Base-by-base conservation (phyloP, 306 rosid species). In the Begonia masoniana region DNA sequence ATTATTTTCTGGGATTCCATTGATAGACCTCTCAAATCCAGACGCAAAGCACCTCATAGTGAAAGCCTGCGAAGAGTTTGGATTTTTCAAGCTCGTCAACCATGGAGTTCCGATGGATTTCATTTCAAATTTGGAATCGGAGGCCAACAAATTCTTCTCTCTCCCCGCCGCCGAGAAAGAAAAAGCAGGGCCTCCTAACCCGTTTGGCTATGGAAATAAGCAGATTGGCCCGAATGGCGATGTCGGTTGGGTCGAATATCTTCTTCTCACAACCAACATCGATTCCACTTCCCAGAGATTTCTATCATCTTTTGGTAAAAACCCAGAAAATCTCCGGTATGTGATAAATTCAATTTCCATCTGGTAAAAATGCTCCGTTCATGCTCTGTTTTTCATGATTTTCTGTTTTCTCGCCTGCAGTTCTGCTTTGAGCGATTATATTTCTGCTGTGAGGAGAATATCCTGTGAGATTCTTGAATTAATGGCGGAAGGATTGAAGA, bases 231-330 rank as follows among this genome's bases (percentile, higher is more conserved):
- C 0, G 52, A 75, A 66, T 43, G 94, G 96, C 42, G 99, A 92
- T 54, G 70, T 77, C n/a, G 99, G 99, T n/a, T 81, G 95, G 88
- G 73, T 92, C 10, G 99, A 92, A 62, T 92, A 86, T 36, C 96
- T 92, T 53, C 94, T 91, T 52, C 62, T 92, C 10, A 79, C 59
- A 3, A 63, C 86, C 52, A 76, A 76, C 50, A 60, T 62, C 24
- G 77, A 81, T n/a, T 64, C 68, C 64, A 75, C 62, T 23, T 65
- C 68, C 31, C 63, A 50, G 1, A 62, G 46, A 14, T 70, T 79
- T 26, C 56, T 54, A 49, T 66, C 81, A 7, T 43, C 51, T 46
- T 58, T 48, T 39, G 83, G 82, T 13, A 47, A 62, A 19, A 58
- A 70, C 78, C 61, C 70, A 13, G 79, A 92, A 5, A 67, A 77